Evolutionary conservation across 2,329 filamentous ascomycete genomes (phyloP).

Genomic region (Dactylonectria macrodidyma): DNA sequence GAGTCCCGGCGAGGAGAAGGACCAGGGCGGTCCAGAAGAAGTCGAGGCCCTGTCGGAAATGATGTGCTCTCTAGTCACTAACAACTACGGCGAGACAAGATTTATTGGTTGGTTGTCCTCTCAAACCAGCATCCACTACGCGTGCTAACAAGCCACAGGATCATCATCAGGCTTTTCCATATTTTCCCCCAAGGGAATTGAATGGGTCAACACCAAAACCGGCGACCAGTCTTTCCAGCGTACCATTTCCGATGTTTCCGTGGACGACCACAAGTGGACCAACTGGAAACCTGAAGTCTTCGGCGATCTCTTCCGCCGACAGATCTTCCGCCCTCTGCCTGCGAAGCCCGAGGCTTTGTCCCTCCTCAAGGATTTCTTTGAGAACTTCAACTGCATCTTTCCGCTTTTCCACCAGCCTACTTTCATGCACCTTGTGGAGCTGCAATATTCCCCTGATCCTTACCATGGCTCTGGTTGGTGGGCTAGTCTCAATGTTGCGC

Average conservation of each 20-base stretch:
- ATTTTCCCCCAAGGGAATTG: slow-evolving; percentile 97
- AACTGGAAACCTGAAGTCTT: slow-evolving; percentile 99
- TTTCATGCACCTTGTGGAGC: slow-evolving; percentile 97
- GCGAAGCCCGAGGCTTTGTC: slow-evolving; percentile 90
- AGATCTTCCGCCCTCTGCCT: slow-evolving; percentile 86
- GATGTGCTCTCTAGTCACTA: slow-evolving; percentile 98
- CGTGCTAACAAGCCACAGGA: slow-evolving; percentile 65
- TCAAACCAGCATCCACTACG: background rate
- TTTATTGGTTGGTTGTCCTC: slow-evolving; percentile 81
- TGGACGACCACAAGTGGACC: slow-evolving; percentile 95
- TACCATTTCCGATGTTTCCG: slow-evolving; percentile 93
- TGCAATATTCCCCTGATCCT: slow-evolving; percentile 92
- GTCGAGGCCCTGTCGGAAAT: slow-evolving; percentile 94
- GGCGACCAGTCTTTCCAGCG: slow-evolving; percentile 95
- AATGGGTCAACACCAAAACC: slow-evolving; percentile 98
- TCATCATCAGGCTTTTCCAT: slow-evolving; percentile 99
- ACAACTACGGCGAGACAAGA: slow-evolving; percentile 92
- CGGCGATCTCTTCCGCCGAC: slow-evolving; percentile 88
- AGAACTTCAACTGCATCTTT: slow-evolving; percentile 99
- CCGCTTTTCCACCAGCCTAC: slow-evolving; percentile 97
- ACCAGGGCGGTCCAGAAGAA: slow-evolving; percentile 65
- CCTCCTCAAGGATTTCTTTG: slow-evolving; percentile 93
- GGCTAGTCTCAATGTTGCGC: slow-evolving; percentile 93
- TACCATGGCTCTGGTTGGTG: slow-evolving; percentile 98
- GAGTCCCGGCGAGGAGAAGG: slow-evolving; percentile 44